Conservation (phyloP, 495 filamentous ascomycete species). For the Aspergillus nanangensis region DNA sequence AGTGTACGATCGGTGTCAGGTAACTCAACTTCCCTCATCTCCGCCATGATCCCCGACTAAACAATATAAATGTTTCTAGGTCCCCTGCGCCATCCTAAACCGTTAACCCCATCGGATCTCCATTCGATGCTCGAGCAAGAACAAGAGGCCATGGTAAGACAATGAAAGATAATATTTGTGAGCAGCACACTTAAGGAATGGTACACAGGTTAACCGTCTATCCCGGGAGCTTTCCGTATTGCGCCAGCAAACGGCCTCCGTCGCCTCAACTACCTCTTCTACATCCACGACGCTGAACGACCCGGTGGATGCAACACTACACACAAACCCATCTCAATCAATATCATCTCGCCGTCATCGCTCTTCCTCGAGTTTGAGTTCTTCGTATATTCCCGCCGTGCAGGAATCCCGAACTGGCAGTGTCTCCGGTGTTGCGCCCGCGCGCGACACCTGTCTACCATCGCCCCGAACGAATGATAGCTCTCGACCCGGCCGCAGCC, state of each 20-base stretch:
- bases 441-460: slow-evolving; percentile 30
- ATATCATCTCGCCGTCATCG: slow-evolving; percentile 59
- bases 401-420: slow-evolving; percentile 40
- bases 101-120: slow-evolving; percentile 79
- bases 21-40: slow-evolving; percentile 15
- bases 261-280: slow-evolving; percentile 75
- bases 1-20: slow-evolving; percentile 56
- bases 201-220: slow-evolving; percentile 90
- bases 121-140: slow-evolving; percentile 87
- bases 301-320: slow-evolving; percentile 36
- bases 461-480: slow-evolving; percentile 21
- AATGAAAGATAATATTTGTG: too few relatives aligned
- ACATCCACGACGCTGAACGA: slow-evolving; percentile 59
- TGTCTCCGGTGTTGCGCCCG: slow-evolving; percentile 45
- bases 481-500: slow-evolving; percentile 27
- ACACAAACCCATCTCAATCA: slow-evolving; percentile 47
- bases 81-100: slow-evolving; percentile 74
- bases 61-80: slow-evolving; percentile 30
- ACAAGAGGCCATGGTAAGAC: slow-evolving; percentile 83
- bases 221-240: slow-evolving; percentile 79
- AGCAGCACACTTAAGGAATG: too few relatives aligned
- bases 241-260: slow-evolving; percentile 76
- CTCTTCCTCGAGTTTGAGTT: slow-evolving; percentile 59
- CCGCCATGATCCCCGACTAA: too few relatives aligned
- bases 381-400: slow-evolving; percentile 41